A percentile compares a stretch with the other conserved stretches of the same genome.
These are phyloP conservation scores for Clonostachys chloroleuca DNA, from an alignment of 2,329 filamentous ascomycete genomes.

Conservation along the genomic window DNA sequence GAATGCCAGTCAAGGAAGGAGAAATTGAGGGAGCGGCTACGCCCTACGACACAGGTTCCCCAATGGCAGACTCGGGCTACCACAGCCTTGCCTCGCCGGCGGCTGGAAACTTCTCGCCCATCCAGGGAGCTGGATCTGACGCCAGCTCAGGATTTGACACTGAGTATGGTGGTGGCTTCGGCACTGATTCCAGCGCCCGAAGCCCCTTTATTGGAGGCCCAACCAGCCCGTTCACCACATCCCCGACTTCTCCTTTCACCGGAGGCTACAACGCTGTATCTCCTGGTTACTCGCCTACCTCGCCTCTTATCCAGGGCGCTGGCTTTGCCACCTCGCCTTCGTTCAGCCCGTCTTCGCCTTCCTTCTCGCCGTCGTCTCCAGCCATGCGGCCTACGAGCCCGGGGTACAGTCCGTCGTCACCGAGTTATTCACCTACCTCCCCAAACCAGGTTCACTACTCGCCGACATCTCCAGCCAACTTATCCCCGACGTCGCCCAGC, in stretches of 20 bases:
- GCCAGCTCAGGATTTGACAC: constrained; percentile 61
- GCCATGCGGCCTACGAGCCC: constrained; percentile 53
- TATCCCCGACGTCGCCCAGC: constrained; percentile 59
- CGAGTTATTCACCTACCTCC: constrained; percentile 60
- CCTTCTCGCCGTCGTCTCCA: constrained; percentile 60
- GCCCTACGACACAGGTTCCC: constrained; percentile 86
- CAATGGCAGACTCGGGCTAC: constrained; percentile 68
- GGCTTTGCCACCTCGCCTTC: constrained; percentile 52
- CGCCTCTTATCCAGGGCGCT: constrained; percentile 55
- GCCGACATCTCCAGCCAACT: constrained; percentile 67
- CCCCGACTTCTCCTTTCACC: constrained; percentile 61
- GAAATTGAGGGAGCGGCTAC: constrained; percentile 82
- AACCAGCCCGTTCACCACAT: constrained; percentile 73
- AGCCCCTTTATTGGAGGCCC: constrained; percentile 64
- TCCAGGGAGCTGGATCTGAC: constrained; percentile 71
- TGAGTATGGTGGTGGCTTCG: constrained; percentile 50
- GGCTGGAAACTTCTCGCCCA: constrained; percentile 69
- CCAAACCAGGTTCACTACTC: constrained; percentile 56
- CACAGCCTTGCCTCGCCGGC: constrained; percentile 59
- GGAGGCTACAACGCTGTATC: constrained; percentile 45
- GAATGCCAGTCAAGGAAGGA: constrained; percentile 71
- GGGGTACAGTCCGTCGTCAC: constrained; percentile 62
- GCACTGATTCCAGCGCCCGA: constrained; percentile 41
- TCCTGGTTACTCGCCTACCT: constrained; percentile 69
- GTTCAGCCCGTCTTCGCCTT: constrained; percentile 60